Evolutionary conservation across 2,329 filamentous ascomycete species (phyloP).

Genomic region (Calonectria naviculata): DNA sequence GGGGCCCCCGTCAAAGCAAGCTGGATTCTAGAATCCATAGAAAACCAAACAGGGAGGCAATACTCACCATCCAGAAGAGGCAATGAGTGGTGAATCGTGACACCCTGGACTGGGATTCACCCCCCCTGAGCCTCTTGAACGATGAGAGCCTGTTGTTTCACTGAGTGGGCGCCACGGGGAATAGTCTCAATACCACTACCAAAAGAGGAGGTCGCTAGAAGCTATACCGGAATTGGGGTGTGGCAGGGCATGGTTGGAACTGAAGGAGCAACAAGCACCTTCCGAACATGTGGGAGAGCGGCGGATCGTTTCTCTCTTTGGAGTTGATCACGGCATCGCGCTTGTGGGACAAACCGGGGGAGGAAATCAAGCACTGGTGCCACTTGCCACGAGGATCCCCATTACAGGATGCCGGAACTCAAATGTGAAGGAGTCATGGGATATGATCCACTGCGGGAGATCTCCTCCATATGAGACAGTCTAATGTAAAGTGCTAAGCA

Average conservation of each 20-base stretch:
- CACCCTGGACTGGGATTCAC: background rate
- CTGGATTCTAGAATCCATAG: background rate
- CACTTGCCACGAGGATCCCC: background rate
- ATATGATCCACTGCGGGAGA: background rate
- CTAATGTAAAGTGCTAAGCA: background rate
- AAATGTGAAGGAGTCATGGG: background rate
- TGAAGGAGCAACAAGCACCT: background rate
- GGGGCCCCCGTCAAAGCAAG: background rate
- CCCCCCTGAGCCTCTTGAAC: background rate
- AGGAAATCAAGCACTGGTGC: background rate
- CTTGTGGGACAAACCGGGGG: conserved; percentile 1
- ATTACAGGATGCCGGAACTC: background rate
- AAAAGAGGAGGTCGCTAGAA: background rate
- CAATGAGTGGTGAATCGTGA: background rate
- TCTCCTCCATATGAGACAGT: background rate
- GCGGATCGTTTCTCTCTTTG: background rate
- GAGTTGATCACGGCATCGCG: background rate
- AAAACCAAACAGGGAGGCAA: background rate
- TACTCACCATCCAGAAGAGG: background rate
- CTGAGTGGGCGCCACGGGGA: background rate
- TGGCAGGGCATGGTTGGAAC: no score
- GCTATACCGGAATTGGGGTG: background rate
- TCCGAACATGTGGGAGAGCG: background rate
- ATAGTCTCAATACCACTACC: background rate
- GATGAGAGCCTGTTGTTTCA: background rate